Percentiles rank a stretch among this genome's conserved stretches.
Evolutionary conservation across 208 protist genomes (phyloP).

Genomic region (Kentomonas sorsogonicus): DNA sequence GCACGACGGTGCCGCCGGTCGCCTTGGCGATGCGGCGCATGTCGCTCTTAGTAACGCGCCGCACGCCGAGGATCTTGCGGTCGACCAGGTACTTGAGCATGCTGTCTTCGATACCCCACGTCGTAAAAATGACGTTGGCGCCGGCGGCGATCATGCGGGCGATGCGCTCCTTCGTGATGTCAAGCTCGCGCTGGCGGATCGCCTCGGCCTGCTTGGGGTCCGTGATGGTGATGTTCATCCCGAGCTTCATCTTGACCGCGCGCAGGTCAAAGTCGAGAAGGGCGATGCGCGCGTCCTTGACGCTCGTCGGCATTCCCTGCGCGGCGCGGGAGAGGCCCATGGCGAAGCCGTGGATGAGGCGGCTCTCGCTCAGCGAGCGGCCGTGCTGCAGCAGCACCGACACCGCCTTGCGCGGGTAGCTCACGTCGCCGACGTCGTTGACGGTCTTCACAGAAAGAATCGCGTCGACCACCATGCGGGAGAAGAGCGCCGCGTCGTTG

Average conservation of each 20-base stretch:
- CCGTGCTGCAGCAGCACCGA: conserved; percentile 98
- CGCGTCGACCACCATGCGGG: conserved; percentile 94
- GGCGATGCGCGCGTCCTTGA: conserved; percentile 97
- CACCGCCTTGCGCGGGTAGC: conserved; percentile 97
- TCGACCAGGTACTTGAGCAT: conserved; percentile 99
- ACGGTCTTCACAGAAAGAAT: conserved; percentile 89
- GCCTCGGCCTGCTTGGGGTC: conserved; percentile 97
- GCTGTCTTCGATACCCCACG: conserved; percentile 98
- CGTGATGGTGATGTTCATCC: conserved; percentile 96
- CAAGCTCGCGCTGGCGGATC: conserved; percentile 95
- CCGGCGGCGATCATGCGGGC: conserved; percentile 97
- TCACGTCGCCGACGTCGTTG: conserved; percentile 89
- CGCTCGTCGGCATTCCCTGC: conserved; percentile 96
- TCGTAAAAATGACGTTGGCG: conserved; percentile 99
- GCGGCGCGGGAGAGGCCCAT: conserved; percentile 96
- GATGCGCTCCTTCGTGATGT: conserved; percentile 97
- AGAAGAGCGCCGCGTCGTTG: conserved; percentile 96
- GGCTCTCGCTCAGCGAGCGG: conserved; percentile 90
- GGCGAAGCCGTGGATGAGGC: conserved; percentile 94
- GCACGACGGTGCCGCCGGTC: conserved; percentile 93
- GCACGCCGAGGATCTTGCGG: conserved; percentile 93
- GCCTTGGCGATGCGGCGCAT: conserved; percentile 96
- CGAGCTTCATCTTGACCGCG: conserved; percentile 95
- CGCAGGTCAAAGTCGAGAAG: conserved; percentile 99
- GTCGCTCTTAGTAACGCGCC: conserved; percentile 96